A percentile compares a stretch with the other conserved stretches of the same genome.
Evolutionary conservation across 345 rosid species (phyloP).

Genomic region (Citrus inodora): DNA sequence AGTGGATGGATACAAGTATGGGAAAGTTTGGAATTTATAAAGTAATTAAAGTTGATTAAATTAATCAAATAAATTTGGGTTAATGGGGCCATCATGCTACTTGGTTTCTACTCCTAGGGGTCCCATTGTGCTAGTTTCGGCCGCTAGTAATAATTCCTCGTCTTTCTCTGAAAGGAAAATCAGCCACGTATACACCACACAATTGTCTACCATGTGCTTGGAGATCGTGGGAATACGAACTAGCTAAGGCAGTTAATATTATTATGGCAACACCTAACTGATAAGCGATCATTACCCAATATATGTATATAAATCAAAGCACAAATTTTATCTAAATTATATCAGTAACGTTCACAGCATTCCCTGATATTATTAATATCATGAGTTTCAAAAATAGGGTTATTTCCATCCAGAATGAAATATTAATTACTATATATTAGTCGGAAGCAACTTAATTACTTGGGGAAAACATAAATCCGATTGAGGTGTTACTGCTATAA

Average conservation of each 20-base stretch:
- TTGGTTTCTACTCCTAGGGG: neutral
- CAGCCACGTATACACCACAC: neutral
- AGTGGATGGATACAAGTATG: neutral
- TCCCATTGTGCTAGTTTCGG: slow-evolving; percentile 17
- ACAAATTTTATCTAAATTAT: too few species aligned
- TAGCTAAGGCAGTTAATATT: neutral
- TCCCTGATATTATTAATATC: too few species aligned
- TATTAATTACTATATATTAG: too few species aligned
- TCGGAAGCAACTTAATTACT: too few species aligned
- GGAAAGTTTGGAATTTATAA: slow-evolving; percentile 15
- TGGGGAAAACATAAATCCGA: neutral
- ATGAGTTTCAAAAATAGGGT: too few species aligned
- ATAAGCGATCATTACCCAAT: neutral
- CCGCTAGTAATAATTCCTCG: neutral
- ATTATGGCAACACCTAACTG: too few species aligned
- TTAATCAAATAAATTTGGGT: neutral
- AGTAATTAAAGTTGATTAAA: neutral
- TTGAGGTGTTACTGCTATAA: neutral
- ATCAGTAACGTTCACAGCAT: too few species aligned
- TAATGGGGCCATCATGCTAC: neutral
- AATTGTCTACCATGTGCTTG: neutral
- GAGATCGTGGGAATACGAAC: neutral
- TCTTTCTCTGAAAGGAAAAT: neutral
- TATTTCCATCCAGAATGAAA: neutral
- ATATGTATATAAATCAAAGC: too few species aligned